Conservation (phyloP, 164 flowering plant genomes). For the Aristolochia californica region DNA sequence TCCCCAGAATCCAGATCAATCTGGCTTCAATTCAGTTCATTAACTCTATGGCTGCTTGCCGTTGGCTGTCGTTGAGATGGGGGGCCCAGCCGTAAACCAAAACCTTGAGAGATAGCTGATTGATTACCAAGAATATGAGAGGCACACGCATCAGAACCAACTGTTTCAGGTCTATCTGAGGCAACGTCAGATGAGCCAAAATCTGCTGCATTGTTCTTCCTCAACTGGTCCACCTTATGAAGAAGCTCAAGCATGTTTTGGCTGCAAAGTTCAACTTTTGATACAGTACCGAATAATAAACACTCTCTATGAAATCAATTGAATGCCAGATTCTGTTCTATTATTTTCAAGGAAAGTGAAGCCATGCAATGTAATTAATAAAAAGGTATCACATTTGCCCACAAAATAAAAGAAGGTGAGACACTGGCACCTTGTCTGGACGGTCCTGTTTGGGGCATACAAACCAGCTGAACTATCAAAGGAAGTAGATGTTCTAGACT, state of each 20-base stretch:
- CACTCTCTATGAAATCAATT: not conserved
- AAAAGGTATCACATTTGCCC: no score
- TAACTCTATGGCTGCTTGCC: conserved; percentile 27
- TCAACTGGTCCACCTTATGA: conserved; percentile 72
- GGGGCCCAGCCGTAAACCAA: conserved; percentile 17
- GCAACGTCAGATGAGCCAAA: conserved; percentile 32
- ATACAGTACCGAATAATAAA: not conserved
- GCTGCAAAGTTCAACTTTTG: conserved; percentile 23
- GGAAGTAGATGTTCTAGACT: conserved; percentile 19
- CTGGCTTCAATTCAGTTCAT: conserved; percentile 22
- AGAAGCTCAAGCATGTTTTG: conserved; percentile 90
- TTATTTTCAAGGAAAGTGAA: no score
- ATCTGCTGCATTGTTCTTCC: conserved; percentile 21
- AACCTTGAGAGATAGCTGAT: conserved; percentile 49
- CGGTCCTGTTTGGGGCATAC: conserved; percentile 18
- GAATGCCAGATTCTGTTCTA: not conserved
- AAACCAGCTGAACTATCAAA: conserved; percentile 28
- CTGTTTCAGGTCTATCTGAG: conserved; percentile 30
- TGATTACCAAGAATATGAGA: conserved; percentile 39
- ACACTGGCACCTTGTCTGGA: conserved; percentile 36
- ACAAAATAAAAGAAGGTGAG: no score
- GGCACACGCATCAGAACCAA: conserved; percentile 21
- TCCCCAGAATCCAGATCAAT: conserved; percentile 24
- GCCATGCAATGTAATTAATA: no score
- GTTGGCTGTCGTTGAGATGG: conserved; percentile 17